Conservation (phyloP, 495 filamentous ascomycete genomes). For the Zalerion maritima region DNA sequence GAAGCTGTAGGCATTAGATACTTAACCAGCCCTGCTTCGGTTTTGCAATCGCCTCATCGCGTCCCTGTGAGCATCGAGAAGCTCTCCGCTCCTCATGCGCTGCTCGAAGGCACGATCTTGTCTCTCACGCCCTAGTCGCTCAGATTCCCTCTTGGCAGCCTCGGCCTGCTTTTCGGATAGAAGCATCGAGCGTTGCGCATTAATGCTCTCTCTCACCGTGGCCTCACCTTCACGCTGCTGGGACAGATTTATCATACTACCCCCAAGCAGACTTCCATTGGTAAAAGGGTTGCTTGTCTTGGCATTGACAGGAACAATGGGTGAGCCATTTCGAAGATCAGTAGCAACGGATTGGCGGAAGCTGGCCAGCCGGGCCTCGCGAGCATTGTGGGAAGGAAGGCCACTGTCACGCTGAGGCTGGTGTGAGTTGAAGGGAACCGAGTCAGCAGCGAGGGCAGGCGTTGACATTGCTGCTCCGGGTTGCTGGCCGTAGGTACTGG, state of each 20-base stretch:
- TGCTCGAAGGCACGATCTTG: slow-evolving; percentile 47
- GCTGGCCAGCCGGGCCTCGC: slow-evolving; percentile 51
- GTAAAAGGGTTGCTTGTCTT: too few relatives aligned
- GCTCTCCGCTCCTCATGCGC: slow-evolving; percentile 60
- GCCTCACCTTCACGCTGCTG: slow-evolving; percentile 12
- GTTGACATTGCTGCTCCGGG: slow-evolving; percentile 7
- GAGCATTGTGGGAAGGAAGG: slow-evolving; percentile 24
- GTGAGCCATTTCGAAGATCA: slow-evolving; percentile 36
- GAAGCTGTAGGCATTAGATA: too few relatives aligned
- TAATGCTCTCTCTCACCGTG: slow-evolving; percentile 21
- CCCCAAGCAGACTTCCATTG: slow-evolving; percentile 15
- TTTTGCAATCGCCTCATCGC: slow-evolving; percentile 80
- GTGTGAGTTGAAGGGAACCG: slow-evolving; percentile 36
- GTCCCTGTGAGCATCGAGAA: slow-evolving; percentile 66
- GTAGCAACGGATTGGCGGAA: slow-evolving; percentile 60
- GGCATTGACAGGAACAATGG: slow-evolving; percentile 18
- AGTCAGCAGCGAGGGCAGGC: slow-evolving; percentile 13
- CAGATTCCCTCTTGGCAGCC: slow-evolving; percentile 26
- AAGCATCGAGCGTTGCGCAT: slow-evolving; percentile 27
- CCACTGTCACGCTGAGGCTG: slow-evolving; percentile 35
- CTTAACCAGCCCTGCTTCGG: too few relatives aligned
- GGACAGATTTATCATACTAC: too few relatives aligned
- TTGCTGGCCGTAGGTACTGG: slow-evolving; percentile 9
- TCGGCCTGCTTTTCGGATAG: slow-evolving; percentile 32
- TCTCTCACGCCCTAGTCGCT: slow-evolving; percentile 27